Evolutionary conservation across 306 rosid genomes (phyloP), one percentile per base, ranked within the genome.

Genomic region (Castanea sativa): DNA sequence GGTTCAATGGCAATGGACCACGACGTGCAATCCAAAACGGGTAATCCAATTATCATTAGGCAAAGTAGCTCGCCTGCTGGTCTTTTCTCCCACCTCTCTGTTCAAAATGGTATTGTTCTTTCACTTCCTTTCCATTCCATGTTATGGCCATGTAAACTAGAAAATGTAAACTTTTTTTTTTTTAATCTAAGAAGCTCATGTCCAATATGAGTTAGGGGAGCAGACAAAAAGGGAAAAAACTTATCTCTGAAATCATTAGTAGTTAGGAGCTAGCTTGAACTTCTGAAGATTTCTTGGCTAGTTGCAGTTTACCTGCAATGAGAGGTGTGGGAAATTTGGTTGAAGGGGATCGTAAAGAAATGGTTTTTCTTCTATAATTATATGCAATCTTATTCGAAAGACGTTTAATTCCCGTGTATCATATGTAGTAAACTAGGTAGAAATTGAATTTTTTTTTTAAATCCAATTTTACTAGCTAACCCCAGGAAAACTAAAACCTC

Each of bases 31-130:
- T 15, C 79, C 14, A 92, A 87, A 71, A 38, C 76, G 9, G 80
- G 73, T 55, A 64, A 25, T 70, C 73, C 91, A 14, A 73, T 52
- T 83, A 86, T 91, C 75, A 75, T 80, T 33, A 83, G 96, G 64
- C 94, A 87, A 74, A 92, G 79, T 79, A 91, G 93, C 85, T 86
- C 88, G 11, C 87, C 95, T 83, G 85, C 90, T 29, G 88, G 81
- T 0, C 86, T 90, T 84, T 90, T 88, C 87, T 72, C 91, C 69
- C 87, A 85, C 75, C 51, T 76, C 78, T 83, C 92, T 79, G 79
- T 87, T 78, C 89, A 71, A 51, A 90, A 87, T 83, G 95, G 95
- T 92, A 87, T 52, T 75, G 5, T 75, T 76, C 78, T 64, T 76
- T 52, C n/a, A 59, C 75, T 53, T 57, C 27, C 23, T 19, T 1